Conservation (phyloP, 306 rosid species). For the Acacia crassicarpa region DNA sequence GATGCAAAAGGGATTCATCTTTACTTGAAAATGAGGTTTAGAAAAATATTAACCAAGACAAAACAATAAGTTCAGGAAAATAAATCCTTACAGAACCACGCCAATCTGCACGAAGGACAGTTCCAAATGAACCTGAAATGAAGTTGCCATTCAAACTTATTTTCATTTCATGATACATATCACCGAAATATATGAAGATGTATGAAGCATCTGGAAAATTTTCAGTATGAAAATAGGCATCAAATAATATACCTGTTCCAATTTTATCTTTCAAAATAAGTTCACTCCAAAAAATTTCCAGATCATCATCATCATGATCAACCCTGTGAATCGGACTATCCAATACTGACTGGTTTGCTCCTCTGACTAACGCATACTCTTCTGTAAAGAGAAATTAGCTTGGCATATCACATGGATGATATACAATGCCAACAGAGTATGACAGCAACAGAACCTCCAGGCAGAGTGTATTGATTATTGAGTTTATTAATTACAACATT, state of each 20-base stretch:
- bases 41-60: not conserved
- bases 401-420: constrained; percentile 16
- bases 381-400: constrained; percentile 37
- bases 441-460: constrained; percentile 17
- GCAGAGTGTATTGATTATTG: constrained; percentile 13
- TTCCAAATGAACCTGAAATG: constrained; percentile 93
- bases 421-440: constrained; percentile 3
- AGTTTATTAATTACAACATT: constrained; percentile 13
- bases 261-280: constrained; percentile 74
- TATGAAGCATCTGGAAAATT: not conserved
- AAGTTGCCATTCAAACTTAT: constrained; percentile 19
- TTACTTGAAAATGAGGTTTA: not conserved
- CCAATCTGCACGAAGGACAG: constrained; percentile 94
- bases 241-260: constrained; percentile 70
- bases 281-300: constrained; percentile 79
- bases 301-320: constrained; percentile 57
- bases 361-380: constrained; percentile 29
- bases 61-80: not conserved
- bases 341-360: constrained; percentile 36
- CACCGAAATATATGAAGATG: constrained; percentile 13
- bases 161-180: constrained; percentile 18
- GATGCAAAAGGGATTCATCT: constrained; percentile 18
- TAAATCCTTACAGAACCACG: constrained; percentile 80
- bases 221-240: constrained; percentile 17
- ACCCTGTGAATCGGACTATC: constrained; percentile 46